phyloP scores from a whole-genome alignment of 768 basidiomycete genomes.

The Leucogyrophana mollusca region DNA sequence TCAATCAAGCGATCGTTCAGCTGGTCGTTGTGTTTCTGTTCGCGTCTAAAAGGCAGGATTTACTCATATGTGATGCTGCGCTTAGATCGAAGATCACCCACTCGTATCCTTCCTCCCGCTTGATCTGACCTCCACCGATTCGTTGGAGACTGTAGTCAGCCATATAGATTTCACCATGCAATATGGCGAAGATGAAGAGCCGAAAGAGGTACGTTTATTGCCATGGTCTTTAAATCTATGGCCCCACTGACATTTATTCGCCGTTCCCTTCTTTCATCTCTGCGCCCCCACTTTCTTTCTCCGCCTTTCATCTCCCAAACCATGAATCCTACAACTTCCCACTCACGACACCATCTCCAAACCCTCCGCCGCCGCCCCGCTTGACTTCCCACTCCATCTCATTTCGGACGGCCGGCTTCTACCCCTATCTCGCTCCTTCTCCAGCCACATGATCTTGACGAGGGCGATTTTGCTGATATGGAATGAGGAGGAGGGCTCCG shows the following conservation, averaged over 20 bases:
- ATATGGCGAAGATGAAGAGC: slow-evolving; percentile 98
- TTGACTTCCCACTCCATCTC: too few species aligned
- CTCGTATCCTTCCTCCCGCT: slow-evolving; percentile 96
- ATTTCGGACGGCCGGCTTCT: too few species aligned
- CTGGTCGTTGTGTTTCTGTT: slow-evolving; percentile 53
- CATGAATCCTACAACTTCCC: too few species aligned
- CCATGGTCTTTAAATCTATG: too few species aligned
- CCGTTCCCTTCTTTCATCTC: not conserved
- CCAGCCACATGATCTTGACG: slow-evolving; percentile 91
- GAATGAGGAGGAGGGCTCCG: slow-evolving; percentile 35
- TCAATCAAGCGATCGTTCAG: slow-evolving; percentile 94
- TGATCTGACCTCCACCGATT: slow-evolving; percentile 87
- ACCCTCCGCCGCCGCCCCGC: not conserved
- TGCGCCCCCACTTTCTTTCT: not conserved
- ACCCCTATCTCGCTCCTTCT: not conserved
- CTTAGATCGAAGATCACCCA: slow-evolving; percentile 96
- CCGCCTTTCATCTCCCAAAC: slow-evolving; percentile 9
- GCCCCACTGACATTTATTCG: slow-evolving; percentile 12
- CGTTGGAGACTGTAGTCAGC: slow-evolving; percentile 85
- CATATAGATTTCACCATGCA: slow-evolving; percentile 99
- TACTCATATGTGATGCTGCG: not conserved
- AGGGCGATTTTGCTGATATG: slow-evolving; percentile 83
- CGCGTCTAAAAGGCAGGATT: not conserved
- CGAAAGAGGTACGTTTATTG: slow-evolving; percentile 81
- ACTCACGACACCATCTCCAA: not conserved